These are phyloP conservation scores for Volutella citrinella DNA, from an alignment of 2,329 filamentous ascomycete species.

Conservation along the genomic window DNA sequence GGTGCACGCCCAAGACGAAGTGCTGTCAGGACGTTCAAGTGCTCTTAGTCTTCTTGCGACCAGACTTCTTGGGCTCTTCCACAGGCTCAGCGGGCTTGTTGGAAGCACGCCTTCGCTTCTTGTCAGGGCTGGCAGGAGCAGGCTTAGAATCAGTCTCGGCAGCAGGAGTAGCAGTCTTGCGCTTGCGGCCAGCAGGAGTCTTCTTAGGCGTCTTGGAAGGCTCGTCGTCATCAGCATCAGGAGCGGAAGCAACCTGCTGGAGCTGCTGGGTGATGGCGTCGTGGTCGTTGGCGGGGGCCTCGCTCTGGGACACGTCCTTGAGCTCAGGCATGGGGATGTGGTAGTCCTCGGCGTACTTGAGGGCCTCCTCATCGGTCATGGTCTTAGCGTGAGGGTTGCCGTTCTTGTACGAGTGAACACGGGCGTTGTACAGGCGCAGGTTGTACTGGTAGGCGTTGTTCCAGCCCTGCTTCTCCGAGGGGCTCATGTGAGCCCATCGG, in stretches of 20 bases:
- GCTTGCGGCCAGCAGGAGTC: slow-evolving; percentile 48
- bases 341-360: slow-evolving; percentile 58
- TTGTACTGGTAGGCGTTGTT: slow-evolving; percentile 67
- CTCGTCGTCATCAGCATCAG: slow-evolving; percentile 43
- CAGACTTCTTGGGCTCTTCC: slow-evolving; percentile 60
- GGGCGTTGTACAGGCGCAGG: slow-evolving; percentile 62
- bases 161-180: slow-evolving; percentile 52
- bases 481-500: slow-evolving; percentile 77
- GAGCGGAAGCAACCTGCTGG: slow-evolving; percentile 38
- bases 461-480: slow-evolving; percentile 69
- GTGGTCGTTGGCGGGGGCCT: slow-evolving; percentile 42
- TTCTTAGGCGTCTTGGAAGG: slow-evolving; percentile 59
- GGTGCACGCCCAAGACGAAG: slow-evolving; percentile 16
- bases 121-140: slow-evolving; percentile 52
- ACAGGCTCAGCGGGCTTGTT: slow-evolving; percentile 51
- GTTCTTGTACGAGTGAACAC: slow-evolving; percentile 62
- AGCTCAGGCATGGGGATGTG: slow-evolving; percentile 51
- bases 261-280: slow-evolving; percentile 60
- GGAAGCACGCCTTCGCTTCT: slow-evolving; percentile 60
- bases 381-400: slow-evolving; percentile 57
- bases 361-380: slow-evolving; percentile 60
- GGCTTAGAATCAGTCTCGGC: slow-evolving; percentile 38
- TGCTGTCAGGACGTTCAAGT: no score
- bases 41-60: slow-evolving; percentile 55
- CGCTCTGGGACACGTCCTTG: slow-evolving; percentile 37